Evolutionary conservation across 2,329 filamentous ascomycete genomes (phyloP).

Genomic region (Cercospora zeae-maydis): DNA sequence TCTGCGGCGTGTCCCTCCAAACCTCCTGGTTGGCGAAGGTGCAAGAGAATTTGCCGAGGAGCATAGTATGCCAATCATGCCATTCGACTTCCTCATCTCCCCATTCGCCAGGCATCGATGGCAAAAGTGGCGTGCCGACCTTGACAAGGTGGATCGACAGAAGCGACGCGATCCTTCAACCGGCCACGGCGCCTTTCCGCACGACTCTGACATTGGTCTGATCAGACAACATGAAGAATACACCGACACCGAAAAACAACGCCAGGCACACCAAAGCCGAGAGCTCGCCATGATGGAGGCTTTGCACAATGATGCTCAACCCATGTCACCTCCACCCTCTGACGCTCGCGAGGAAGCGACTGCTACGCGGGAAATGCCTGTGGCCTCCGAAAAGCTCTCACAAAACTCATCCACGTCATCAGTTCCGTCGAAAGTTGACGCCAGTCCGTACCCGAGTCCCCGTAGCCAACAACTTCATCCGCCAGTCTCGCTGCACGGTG

Average conservation of each 20-base stretch:
- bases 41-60: conserved; percentile 82
- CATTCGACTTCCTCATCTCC: conserved; percentile 75
- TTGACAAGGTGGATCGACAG: conserved; percentile 59
- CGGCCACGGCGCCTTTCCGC: conserved; percentile 15
- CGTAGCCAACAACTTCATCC: conserved; percentile 31
- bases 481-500: conserved; percentile 19
- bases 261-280: conserved; percentile 37
- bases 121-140: conserved; percentile 69
- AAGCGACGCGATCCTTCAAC: conserved; percentile 32
- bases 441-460: conserved; percentile 22
- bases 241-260: conserved; percentile 26
- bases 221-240: conserved; percentile 5
- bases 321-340: conserved; percentile 34
- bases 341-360: conserved; percentile 21
- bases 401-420: conserved; percentile 8
- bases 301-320: conserved; percentile 37
- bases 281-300: conserved; percentile 35
- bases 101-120: conserved; percentile 74
- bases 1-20: conserved; percentile 84
- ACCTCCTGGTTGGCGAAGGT: conserved; percentile 81
- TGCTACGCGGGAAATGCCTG: neutral
- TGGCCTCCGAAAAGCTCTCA: conserved; percentile 23
- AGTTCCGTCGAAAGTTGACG: neutral
- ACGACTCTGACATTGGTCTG: conserved; percentile 25
- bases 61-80: conserved; percentile 68